A percentile compares a stretch with the other conserved stretches of the same genome.
Evolutionary conservation across 164 flowering plant genomes (phyloP).

Genomic region (Saururus chinensis): DNA sequence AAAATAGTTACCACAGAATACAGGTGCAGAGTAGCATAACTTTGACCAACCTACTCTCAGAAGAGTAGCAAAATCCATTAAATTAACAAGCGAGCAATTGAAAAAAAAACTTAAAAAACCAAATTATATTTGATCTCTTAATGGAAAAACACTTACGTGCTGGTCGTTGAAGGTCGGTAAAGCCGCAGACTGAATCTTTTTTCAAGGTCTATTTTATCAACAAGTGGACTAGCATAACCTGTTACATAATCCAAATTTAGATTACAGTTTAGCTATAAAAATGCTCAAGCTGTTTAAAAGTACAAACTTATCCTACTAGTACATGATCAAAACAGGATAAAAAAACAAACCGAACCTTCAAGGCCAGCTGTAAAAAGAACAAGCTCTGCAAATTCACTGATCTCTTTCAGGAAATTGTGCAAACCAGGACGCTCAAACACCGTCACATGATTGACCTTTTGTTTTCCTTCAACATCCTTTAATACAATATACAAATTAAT

Average conservation of each 20-base stretch:
- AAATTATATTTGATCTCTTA: background rate
- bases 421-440: slow-evolving; percentile 98
- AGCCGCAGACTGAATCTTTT: slow-evolving; percentile 58
- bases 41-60: background rate
- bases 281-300: background rate
- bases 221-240: slow-evolving; percentile 95
- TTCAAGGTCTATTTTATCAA: slow-evolving; percentile 67
- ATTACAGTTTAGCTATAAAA: slow-evolving; percentile 1
- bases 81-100: background rate
- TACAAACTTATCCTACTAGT: background rate
- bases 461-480: slow-evolving; percentile 83
- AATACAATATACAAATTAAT: slow-evolving; percentile 6
- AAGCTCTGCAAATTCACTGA: slow-evolving; percentile 76
- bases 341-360: slow-evolving; percentile 55
- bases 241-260: slow-evolving; percentile 6
- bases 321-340: background rate
- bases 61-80: background rate
- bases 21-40: background rate
- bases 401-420: slow-evolving; percentile 59
- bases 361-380: slow-evolving; percentile 97
- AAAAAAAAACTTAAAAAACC: background rate
- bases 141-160: slow-evolving; percentile 54
- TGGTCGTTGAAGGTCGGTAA: slow-evolving; percentile 76
- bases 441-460: slow-evolving; percentile 82
- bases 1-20: too few relatives aligned